These are phyloP conservation scores for Chlorencoelia australis DNA, from an alignment of 2,329 filamentous ascomycete species.

Conservation along the genomic window DNA sequence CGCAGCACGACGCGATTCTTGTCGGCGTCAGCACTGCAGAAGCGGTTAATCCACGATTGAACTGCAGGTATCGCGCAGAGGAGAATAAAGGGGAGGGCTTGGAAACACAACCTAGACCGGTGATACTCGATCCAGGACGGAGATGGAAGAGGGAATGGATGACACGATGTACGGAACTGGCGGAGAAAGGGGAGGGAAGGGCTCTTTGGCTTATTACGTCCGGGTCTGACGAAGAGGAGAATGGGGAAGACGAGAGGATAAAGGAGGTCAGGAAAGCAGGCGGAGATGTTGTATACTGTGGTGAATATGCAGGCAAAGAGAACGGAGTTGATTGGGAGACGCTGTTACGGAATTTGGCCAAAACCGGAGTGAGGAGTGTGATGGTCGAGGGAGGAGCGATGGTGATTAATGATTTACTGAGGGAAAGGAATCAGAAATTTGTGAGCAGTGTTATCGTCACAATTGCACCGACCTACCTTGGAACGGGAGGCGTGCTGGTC, in stretches of 20 bases:
- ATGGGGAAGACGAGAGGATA: background rate
- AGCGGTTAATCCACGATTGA: conserved; percentile 77
- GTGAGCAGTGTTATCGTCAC: conserved; percentile 78
- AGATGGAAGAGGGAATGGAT: conserved; percentile 10
- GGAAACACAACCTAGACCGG: conserved; percentile 6
- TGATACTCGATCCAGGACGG: conserved; percentile 28
- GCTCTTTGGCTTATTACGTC: conserved; percentile 65
- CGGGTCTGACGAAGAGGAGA: no score
- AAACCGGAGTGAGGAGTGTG: conserved; percentile 49
- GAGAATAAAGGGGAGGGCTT: conserved; percentile 31
- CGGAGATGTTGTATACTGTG: conserved; percentile 10
- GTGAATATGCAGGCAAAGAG: no score
- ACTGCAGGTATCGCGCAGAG: conserved; percentile 47
- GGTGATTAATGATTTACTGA: conserved; percentile 75
- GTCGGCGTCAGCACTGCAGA: conserved; percentile 77
- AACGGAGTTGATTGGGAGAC: conserved; percentile 14
- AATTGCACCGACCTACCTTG: conserved; percentile 84
- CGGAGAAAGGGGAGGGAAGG: conserved; percentile 53
- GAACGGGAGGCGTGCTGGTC: conserved; percentile 69
- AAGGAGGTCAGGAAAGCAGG: conserved; percentile 4
- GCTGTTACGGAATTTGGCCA: conserved; percentile 12
- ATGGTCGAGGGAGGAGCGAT: conserved; percentile 87
- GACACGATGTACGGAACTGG: conserved; percentile 56
- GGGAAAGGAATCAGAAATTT: conserved; percentile 46
- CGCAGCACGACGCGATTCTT: conserved; percentile 72